These are phyloP conservation scores for Blastobotrys buckinghamii DNA, from an alignment of 1,139 yeast species.

Conservation along the genomic window DNA sequence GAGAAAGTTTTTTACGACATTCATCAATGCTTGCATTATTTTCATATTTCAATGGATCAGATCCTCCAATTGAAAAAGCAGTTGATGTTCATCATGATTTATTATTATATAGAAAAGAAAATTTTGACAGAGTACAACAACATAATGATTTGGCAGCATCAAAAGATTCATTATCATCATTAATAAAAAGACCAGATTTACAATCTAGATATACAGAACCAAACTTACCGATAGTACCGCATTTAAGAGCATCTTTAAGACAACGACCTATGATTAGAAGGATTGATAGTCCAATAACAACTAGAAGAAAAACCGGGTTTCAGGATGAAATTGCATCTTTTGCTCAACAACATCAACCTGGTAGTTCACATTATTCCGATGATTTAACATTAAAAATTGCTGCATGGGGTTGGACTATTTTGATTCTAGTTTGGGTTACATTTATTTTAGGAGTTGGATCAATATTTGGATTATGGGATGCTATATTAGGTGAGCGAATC, in stretches of 20 bases:
- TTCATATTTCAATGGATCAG: constrained; percentile 13
- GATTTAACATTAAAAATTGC: constrained; percentile 10
- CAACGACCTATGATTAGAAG: background rate
- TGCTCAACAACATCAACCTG: background rate
- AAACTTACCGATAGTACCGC: background rate
- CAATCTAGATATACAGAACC: constrained; percentile 4
- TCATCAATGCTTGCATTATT: constrained; percentile 9
- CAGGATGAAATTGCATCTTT: constrained; percentile 11
- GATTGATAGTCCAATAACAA: constrained; percentile 7
- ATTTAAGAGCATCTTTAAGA: background rate
- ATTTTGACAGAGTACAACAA: constrained; percentile 3
- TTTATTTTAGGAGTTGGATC: constrained; percentile 27
- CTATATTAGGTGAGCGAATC: background rate
- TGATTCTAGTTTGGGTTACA: constrained; percentile 26
- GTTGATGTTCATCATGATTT: constrained; percentile 9
- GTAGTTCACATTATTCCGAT: background rate
- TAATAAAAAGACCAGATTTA: background rate
- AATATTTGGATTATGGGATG: constrained; percentile 19
- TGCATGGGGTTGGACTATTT: constrained; percentile 26
- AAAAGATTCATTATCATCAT: background rate
- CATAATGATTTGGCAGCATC: constrained; percentile 10
- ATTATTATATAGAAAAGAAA: constrained; percentile 7
- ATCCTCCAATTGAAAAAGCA: constrained; percentile 9
- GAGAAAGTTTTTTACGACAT: constrained; percentile 12
- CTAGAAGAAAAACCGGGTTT: constrained; percentile 12